A percentile compares a stretch with the other conserved stretches of the same genome.
Conservation (phyloP, 2,329 filamentous ascomycete genomes). For the Arachnomyces sp. region DNA sequence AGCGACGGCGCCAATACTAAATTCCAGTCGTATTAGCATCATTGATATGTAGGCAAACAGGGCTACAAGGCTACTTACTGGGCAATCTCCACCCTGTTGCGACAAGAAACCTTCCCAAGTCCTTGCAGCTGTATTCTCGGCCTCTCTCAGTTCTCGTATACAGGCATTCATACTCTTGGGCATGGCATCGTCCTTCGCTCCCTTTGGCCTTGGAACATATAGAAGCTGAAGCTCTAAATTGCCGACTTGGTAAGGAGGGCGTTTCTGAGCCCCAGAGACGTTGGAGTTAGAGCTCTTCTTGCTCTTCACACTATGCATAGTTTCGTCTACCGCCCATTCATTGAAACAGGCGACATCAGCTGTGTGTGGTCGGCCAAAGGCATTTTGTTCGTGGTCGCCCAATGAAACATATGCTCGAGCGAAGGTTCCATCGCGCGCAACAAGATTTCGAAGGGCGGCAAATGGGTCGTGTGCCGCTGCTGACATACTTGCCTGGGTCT, state of each 20-base stretch:
- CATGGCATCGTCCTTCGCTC: slow-evolving; percentile 86
- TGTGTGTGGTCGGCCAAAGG: slow-evolving; percentile 79
- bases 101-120: slow-evolving; percentile 85
- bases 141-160: slow-evolving; percentile 84
- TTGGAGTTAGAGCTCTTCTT: neutral
- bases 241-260: slow-evolving; percentile 92
- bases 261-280: slow-evolving; percentile 44
- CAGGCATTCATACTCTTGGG: slow-evolving; percentile 99
- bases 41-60: slow-evolving; percentile 6
- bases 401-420: slow-evolving; percentile 88
- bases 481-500: slow-evolving; percentile 57
- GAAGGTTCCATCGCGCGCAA: slow-evolving; percentile 88
- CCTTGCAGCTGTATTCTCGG: slow-evolving; percentile 69
- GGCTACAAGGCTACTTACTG: slow-evolving; percentile 55
- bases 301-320: slow-evolving; percentile 82
- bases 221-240: slow-evolving; percentile 90
- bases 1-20: slow-evolving; percentile 96
- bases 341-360: slow-evolving; percentile 95
- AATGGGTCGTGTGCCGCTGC: slow-evolving; percentile 55
- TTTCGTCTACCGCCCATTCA: slow-evolving; percentile 91
- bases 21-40: slow-evolving; percentile 22
- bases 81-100: slow-evolving; percentile 95
- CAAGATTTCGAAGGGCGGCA: slow-evolving; percentile 78
- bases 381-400: slow-evolving; percentile 81
- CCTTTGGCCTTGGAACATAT: slow-evolving; percentile 88